Evolutionary conservation across 441 rosid species (phyloP).

Genomic region (Populus trichocarpa): DNA sequence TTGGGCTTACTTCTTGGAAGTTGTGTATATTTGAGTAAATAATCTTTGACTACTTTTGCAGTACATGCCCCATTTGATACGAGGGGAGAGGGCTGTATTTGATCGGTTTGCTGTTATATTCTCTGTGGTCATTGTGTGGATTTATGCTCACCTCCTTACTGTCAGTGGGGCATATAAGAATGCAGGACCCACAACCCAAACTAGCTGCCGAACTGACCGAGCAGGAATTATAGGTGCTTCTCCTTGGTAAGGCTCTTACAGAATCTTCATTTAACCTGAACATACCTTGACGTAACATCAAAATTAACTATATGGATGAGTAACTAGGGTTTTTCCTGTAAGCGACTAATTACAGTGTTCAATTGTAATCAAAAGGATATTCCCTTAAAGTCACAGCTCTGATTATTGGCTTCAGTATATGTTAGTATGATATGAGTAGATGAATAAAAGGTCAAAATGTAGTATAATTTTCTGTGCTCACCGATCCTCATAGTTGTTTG

Average conservation of each 20-base stretch:
- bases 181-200: conserved; percentile 59
- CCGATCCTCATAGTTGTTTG: neutral
- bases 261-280: neutral
- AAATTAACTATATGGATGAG: neutral
- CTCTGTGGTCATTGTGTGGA: conserved; percentile 79
- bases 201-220: conserved; percentile 86
- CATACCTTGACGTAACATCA: neutral
- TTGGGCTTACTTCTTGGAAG: conserved; percentile 3
- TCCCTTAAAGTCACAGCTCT: neutral
- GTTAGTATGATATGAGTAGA: neutral
- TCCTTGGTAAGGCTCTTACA: conserved; percentile 56
- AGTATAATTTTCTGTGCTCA: conserved; percentile 3
- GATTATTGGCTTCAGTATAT: neutral
- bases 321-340: neutral
- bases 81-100: conserved; percentile 47
- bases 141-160: conserved; percentile 87
- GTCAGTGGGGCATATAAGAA: conserved; percentile 82
- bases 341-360: neutral
- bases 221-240: conserved; percentile 79
- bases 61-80: conserved; percentile 74
- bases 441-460: neutral
- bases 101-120: conserved; percentile 83
- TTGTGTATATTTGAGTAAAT: neutral
- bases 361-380: neutral
- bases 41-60: conserved; percentile 38